Evolutionary conservation across 495 filamentous ascomycete genomes (phyloP).

Genomic region (Penicillium simplicissimum): DNA sequence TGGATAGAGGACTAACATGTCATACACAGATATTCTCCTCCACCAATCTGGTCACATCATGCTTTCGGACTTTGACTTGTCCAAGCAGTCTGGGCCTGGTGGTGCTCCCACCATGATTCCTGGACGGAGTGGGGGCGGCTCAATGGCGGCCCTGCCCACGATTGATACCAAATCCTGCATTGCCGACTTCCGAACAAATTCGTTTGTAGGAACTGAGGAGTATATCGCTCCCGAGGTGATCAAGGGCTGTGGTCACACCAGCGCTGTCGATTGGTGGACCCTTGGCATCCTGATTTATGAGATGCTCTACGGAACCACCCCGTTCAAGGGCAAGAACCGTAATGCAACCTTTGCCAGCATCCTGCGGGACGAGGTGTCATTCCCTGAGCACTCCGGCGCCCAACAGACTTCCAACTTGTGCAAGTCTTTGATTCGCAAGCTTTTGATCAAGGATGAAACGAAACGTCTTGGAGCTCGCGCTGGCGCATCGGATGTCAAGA

Average conservation of each 20-base stretch:
- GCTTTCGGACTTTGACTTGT: conserved; percentile 98
- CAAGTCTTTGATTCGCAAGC: conserved; percentile 94
- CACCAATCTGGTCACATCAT: conserved; percentile 99
- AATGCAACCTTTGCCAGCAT: conserved; percentile 99
- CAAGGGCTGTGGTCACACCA: conserved; percentile 97
- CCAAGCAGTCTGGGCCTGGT: conserved; percentile 94
- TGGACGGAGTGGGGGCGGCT: conserved; percentile 73
- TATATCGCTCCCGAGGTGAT: conserved; percentile 99
- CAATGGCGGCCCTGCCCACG: conserved; percentile 78
- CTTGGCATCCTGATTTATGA: conserved; percentile 95
- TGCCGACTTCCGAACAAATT: conserved; percentile 96
- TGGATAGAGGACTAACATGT: conserved; percentile 11
- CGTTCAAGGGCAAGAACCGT: conserved; percentile 98
- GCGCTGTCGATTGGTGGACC: conserved; percentile 99
- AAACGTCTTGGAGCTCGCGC: conserved; percentile 92
- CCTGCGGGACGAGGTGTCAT: conserved; percentile 88
- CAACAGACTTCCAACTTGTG: conserved; percentile 90
- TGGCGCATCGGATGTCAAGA: conserved; percentile 95
- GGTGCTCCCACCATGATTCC: conserved; percentile 98
- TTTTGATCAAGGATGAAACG: conserved; percentile 97
- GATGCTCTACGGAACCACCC: conserved; percentile 98
- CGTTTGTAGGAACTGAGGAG: conserved; percentile 97
- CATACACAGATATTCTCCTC: conserved; percentile 78
- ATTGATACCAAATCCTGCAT: conserved; percentile 99
- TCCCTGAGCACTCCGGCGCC: conserved; percentile 82